phyloP scores from a whole-genome alignment of 208 protist genomes.

The Acanthamoeba lenticulata region DNA sequence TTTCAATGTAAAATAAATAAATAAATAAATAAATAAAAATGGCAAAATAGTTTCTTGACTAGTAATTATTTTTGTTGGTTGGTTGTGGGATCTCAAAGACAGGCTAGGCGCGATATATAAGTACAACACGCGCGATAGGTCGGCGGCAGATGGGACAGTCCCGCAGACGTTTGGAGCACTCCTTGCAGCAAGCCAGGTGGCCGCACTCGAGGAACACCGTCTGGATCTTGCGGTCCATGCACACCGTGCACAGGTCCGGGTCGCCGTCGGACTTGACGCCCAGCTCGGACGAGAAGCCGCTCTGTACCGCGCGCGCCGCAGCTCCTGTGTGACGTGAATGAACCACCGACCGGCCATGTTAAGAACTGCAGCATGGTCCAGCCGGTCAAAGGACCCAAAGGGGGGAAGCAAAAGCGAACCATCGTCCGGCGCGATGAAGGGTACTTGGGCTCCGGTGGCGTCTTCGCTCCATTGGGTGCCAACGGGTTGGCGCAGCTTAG shows the following conservation, averaged over 20 bases:
- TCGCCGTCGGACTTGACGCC: neutral
- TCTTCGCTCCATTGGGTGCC: constrained; percentile 58
- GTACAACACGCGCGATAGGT: constrained; percentile 71
- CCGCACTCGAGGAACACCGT: constrained; percentile 81
- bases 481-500: constrained; percentile 61
- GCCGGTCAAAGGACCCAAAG: constrained; percentile 20
- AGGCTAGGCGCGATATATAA: constrained; percentile 71
- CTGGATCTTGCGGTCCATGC: constrained; percentile 79
- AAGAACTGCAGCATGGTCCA: constrained; percentile 55
- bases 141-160: constrained; percentile 75
- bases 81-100: neutral
- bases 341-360: constrained; percentile 34
- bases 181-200: constrained; percentile 75
- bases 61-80: no score
- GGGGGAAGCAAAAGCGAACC: neutral
- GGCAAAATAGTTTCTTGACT: no score
- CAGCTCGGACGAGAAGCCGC: neutral
- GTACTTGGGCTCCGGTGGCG: neutral
- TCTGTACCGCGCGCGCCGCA: neutral
- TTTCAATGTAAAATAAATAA: neutral
- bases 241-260: constrained; percentile 72
- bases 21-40: neutral
- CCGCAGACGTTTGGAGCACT: constrained; percentile 72
- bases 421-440: neutral
- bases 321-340: neutral